Base-by-base conservation (phyloP, 2,329 filamentous ascomycete genomes). In the Fusarium newnesense region DNA sequence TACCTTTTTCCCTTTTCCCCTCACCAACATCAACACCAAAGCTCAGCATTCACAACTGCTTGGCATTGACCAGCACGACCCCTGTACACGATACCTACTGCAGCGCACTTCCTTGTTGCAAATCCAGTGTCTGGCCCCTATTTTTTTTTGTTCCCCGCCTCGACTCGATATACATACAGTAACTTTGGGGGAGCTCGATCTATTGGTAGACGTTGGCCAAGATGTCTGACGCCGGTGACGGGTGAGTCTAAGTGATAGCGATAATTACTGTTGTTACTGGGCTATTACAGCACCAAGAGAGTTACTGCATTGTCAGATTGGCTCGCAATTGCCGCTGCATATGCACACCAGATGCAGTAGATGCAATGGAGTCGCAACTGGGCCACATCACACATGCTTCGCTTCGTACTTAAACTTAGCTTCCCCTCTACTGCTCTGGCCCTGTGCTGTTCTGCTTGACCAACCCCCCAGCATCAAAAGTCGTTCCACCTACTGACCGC, bases 401-500 rank as follows among this genome's bases (percentile, higher is more conserved):
- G 47, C 47, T 67, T 67, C 52, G 50, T 69, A 69, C 67, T 69
- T 69, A 69, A 64, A 69, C 67, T 69, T 64, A 68, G 67, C 64
- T 58, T 69, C 64, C 59, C 67, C 66, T 68, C 65, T 60, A 36
- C 30, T 49, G 34, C 52, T 50, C 28, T 34, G 46, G 34, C 28
- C 39, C 64, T 67, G 64, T 39, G 43, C 60, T 67, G 32, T 64
- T 65, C 60, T 67, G 34, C 62, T 64, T 67, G 62, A 58, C 70
- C 67, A 67, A 69, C 60, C 61, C 66, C 70, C 53, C 53, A 70
- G 56, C 58, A 64, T 72, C 58, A 71, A 70, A 70, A 77, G 63
- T 77, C 74, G 75, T 71, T 75, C 75, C 75, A 78, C 72, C 74
- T 67, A 74, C 76, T 78, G 76, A 78, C 75, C 75, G 76, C 75